Percentiles rank a stretch among this genome's conserved stretches.
These are phyloP conservation scores for Diaporthe humulicola DNA, from an alignment of 2,329 filamentous ascomycete species.

Conservation along the genomic window DNA sequence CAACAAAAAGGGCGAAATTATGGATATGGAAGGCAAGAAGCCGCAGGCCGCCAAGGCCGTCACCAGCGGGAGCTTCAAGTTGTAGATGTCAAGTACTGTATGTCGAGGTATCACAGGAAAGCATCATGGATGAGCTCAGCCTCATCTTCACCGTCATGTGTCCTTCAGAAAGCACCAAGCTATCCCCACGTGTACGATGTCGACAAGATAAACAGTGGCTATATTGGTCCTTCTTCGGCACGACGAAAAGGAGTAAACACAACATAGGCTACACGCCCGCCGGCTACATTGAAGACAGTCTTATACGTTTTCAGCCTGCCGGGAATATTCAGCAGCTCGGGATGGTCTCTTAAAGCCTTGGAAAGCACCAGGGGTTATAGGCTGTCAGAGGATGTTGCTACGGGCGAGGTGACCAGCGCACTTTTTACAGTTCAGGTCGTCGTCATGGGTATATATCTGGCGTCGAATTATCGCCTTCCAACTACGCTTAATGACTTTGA, in stretches of 20 bases:
- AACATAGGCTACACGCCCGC: background rate
- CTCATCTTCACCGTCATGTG: background rate
- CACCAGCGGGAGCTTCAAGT: constrained; percentile 72
- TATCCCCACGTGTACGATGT: background rate
- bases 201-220: background rate
- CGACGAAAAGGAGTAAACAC: background rate
- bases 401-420: background rate
- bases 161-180: background rate
- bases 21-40: constrained; percentile 86
- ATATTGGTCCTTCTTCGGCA: background rate
- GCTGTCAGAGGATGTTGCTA: no score
- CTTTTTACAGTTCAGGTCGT: background rate
- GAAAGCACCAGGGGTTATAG: no score
- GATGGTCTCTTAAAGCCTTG: background rate
- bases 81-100: constrained; percentile 55
- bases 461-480: background rate
- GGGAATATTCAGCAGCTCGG: background rate
- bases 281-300: background rate
- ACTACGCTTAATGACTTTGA: no score
- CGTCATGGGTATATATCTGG: background rate
- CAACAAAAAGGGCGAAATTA: constrained; percentile 88
- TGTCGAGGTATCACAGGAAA: background rate
- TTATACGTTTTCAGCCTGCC: background rate
- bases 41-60: constrained; percentile 66
- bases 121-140: constrained; percentile 10